A percentile compares a stretch with the other conserved stretches of the same genome.
Evolutionary conservation across 2,329 filamentous ascomycete species (phyloP).

Genomic region (Arthrobotrys musiformis): DNA sequence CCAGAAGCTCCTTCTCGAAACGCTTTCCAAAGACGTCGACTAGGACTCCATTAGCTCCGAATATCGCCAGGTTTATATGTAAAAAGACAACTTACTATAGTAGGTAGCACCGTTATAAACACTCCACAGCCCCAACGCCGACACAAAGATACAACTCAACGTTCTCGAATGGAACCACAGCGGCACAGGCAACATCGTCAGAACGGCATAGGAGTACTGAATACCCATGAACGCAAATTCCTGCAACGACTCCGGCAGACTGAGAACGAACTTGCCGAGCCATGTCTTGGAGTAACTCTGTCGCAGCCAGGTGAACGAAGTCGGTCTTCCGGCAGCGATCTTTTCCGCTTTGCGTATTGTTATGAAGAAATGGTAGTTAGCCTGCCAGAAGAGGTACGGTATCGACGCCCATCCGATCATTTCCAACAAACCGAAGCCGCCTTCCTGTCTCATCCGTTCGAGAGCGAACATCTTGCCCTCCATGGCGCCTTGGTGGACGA

Average conservation of each 20-base stretch:
- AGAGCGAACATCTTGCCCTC: conserved; percentile 68
- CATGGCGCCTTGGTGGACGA: conserved; percentile 78
- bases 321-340: conserved; percentile 93
- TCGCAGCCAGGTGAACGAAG: conserved; percentile 96
- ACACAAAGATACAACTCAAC: conserved; percentile 80
- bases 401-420: conserved; percentile 97
- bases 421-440: conserved; percentile 60
- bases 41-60: conserved; percentile 28
- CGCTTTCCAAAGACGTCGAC: conserved; percentile 94
- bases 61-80: not conserved
- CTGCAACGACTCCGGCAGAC: conserved; percentile 78
- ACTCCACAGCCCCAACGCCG: conserved; percentile 88
- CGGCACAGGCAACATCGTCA: conserved; percentile 94
- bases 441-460: conserved; percentile 77
- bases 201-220: conserved; percentile 87
- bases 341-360: conserved; percentile 93
- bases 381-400: conserved; percentile 92
- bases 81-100: conserved; percentile 70
- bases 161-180: conserved; percentile 92
- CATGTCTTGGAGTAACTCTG: conserved; percentile 88
- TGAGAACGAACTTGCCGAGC: conserved; percentile 86
- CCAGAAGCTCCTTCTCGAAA: conserved; percentile 95
- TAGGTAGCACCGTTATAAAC: conserved; percentile 97
- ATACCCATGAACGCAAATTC: conserved; percentile 95
- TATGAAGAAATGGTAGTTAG: conserved; percentile 93